Conservation (phyloP, 495 filamentous ascomycete species). For the Bryoglossum gracile region DNA sequence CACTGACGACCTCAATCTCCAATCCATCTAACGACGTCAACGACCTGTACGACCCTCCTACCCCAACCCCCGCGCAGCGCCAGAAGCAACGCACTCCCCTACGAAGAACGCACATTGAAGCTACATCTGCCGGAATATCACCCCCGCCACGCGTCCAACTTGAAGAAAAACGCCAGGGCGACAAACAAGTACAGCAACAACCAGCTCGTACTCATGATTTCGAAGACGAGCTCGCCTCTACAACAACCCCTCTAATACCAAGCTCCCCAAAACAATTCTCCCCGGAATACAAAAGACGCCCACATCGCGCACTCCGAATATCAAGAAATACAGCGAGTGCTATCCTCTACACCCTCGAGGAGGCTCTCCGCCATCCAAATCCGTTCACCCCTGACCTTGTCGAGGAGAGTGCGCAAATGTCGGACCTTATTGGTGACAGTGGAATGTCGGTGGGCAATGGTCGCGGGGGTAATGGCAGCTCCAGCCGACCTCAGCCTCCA, state of each 20-base stretch:
- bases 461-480: constrained; percentile 27
- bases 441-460: constrained; percentile 33
- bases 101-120: constrained; percentile 26
- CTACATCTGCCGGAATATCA: constrained; percentile 23
- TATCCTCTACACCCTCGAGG: constrained; percentile 86
- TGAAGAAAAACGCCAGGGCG: not conserved
- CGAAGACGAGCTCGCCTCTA: constrained; percentile 19
- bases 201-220: constrained; percentile 25
- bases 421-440: constrained; percentile 61
- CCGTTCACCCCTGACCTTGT: constrained; percentile 76
- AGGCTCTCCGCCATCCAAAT: constrained; percentile 76
- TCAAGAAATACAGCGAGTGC: constrained; percentile 40
- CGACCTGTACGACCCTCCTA: constrained; percentile 24
- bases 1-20: constrained; percentile 22
- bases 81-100: constrained; percentile 18
- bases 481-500: constrained; percentile 22
- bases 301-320: constrained; percentile 21
- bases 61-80: constrained; percentile 22
- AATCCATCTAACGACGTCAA: constrained; percentile 24
- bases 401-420: constrained; percentile 93
- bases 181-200: too few relatives aligned
- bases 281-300: constrained; percentile 9
- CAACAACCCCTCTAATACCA: constrained; percentile 19
- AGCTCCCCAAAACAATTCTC: constrained; percentile 13
- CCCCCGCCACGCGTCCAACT: constrained; percentile 11